Conservation (phyloP, 1,284 basidiomycete genomes). For the Meripilus lineatus region DNA sequence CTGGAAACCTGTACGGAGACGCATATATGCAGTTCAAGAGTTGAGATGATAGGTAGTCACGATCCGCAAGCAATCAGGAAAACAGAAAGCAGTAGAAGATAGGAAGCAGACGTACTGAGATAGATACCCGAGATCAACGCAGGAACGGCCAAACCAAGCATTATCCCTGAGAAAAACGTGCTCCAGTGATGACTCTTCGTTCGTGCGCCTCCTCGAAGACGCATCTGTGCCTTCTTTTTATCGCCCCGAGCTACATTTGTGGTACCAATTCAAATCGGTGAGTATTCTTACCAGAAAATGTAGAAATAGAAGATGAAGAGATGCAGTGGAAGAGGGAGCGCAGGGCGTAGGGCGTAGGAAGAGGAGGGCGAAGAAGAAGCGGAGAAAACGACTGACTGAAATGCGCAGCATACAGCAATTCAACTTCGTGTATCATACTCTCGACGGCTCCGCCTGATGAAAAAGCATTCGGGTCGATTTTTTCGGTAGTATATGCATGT, state of each 20-base stretch:
- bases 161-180: constrained; percentile 72
- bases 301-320: background rate
- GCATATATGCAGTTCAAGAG: background rate
- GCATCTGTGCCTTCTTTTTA: constrained; percentile 70
- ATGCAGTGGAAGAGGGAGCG: too few species aligned
- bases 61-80: background rate
- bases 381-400: constrained; percentile 62
- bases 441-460: constrained; percentile 60
- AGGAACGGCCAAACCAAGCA: constrained; percentile 78
- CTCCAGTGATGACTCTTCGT: constrained; percentile 72
- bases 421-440: constrained; percentile 68
- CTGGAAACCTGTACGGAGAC: constrained; percentile 49
- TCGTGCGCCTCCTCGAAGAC: constrained; percentile 54
- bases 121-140: constrained; percentile 67
- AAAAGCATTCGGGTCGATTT: constrained; percentile 64
- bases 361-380: too few species aligned
- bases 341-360: background rate
- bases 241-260: constrained; percentile 69
- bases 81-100: background rate
- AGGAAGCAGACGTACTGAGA: constrained; percentile 40
- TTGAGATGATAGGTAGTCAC: background rate
- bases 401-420: constrained; percentile 64
- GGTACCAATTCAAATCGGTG: background rate
- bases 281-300: background rate
- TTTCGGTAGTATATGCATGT: constrained; percentile 42